Conservation (phyloP, 306 rosid genomes). For the Dryas alaskensis region DNA sequence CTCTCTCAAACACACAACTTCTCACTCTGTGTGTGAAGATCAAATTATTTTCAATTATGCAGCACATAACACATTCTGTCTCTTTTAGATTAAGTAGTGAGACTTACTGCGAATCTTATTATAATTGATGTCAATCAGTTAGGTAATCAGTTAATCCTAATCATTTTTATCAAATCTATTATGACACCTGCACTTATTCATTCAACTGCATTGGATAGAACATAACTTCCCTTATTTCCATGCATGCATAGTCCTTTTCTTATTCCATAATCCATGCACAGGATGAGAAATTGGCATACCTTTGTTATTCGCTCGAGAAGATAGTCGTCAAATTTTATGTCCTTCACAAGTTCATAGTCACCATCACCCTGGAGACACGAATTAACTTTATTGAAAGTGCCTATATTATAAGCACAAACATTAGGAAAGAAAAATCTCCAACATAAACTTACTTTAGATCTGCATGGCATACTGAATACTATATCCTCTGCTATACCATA, state of each 20-base stretch:
- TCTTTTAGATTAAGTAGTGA: background rate
- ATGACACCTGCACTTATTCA: background rate
- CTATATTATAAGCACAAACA: background rate
- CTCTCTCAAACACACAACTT: too few species aligned
- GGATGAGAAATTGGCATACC: conserved; percentile 30
- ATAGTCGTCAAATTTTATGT: conserved; percentile 71
- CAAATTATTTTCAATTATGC: background rate
- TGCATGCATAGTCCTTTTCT: background rate
- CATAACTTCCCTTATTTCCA: background rate
- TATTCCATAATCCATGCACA: background rate
- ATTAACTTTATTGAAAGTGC: background rate
- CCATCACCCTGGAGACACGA: conserved; percentile 71
- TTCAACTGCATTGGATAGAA: background rate
- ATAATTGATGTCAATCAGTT: background rate
- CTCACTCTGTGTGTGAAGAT: background rate
- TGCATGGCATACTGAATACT: conserved; percentile 96
- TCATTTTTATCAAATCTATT: background rate
- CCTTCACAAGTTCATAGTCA: conserved; percentile 85
- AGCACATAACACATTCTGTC: background rate
- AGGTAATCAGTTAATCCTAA: background rate
- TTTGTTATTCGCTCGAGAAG: conserved; percentile 63
- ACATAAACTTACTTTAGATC: conserved; percentile 65
- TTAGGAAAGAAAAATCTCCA: conserved; percentile 15
- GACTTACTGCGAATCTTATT: background rate
- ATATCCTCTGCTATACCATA: conserved; percentile 89